A percentile compares a stretch with the other conserved stretches of the same genome.
Evolutionary conservation across 352 stramenopile species (phyloP).

Genomic region (Globisporangium nunn): DNA sequence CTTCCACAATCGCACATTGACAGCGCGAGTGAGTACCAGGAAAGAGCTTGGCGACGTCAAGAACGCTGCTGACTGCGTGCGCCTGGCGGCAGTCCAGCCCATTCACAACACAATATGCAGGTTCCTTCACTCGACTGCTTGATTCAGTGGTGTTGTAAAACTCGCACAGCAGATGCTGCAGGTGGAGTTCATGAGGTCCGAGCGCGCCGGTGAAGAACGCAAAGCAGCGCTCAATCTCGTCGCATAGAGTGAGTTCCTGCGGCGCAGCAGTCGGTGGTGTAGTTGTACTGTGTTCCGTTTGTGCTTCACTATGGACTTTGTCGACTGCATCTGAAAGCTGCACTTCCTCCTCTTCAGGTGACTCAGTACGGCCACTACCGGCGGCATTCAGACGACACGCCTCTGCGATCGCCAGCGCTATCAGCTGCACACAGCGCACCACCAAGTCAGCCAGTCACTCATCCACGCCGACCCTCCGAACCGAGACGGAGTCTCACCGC

Average conservation of each 20-base stretch:
- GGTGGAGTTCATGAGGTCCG: constrained; percentile 12
- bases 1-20: neutral
- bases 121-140: neutral
- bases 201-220: constrained; percentile 38
- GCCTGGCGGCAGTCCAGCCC: constrained; percentile 16
- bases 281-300: too few species aligned
- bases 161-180: constrained; percentile 16
- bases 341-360: neutral
- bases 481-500: constrained; percentile 9
- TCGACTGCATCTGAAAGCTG: neutral
- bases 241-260: constrained; percentile 4
- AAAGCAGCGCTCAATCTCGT: constrained; percentile 32
- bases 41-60: constrained; percentile 40
- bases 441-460: neutral
- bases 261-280: neutral
- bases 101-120: too few species aligned
- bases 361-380: neutral
- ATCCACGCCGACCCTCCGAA: neutral
- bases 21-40: constrained; percentile 24
- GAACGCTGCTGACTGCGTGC: constrained; percentile 24
- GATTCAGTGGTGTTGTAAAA: constrained; percentile 17
- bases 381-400: neutral
- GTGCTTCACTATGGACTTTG: neutral
- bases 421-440: constrained; percentile 15
- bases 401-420: constrained; percentile 18